phyloP scores from a whole-genome alignment of 768 basidiomycete species.

The Suillus ampliporus region DNA sequence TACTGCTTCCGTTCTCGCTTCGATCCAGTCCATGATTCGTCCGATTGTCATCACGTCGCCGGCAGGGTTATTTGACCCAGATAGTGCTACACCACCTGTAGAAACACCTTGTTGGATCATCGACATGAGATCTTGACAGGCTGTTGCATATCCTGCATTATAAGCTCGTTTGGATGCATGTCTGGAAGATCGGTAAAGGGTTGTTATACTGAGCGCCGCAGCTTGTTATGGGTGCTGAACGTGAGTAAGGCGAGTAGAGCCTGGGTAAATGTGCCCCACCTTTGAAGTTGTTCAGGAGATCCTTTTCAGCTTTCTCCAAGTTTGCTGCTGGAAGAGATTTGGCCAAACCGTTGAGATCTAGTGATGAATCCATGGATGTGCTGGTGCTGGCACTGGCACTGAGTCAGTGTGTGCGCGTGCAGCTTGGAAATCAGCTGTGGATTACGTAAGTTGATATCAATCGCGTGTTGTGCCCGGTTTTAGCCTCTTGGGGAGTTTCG shows the following conservation, averaged over 20 bases:
- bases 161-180: conserved; percentile 81
- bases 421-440: not conserved
- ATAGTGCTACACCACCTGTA: conserved; percentile 50
- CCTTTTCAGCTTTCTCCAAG: conserved; percentile 79
- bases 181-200: conserved; percentile 80
- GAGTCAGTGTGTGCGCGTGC: not conserved
- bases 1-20: conserved; percentile 80
- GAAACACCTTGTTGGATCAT: conserved; percentile 89
- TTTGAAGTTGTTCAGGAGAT: conserved; percentile 82
- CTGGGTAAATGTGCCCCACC: conserved; percentile 44
- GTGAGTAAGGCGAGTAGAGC: conserved; percentile 24
- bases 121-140: conserved; percentile 78
- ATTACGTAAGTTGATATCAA: conserved; percentile 11
- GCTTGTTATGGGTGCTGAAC: conserved; percentile 47
- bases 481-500: not conserved
- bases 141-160: conserved; percentile 79
- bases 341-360: conserved; percentile 80
- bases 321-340: conserved; percentile 74
- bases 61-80: conserved; percentile 49
- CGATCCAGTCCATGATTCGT: conserved; percentile 84
- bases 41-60: conserved; percentile 75
- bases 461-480: conserved; percentile 2
- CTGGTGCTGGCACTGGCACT: not conserved
- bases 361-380: conserved; percentile 61
- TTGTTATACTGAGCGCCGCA: conserved; percentile 84